Evolutionary conservation across 1,139 yeast genomes (phyloP), one percentile per base, ranked within the genome.

Genomic region (Debaryomyces robertsiae): DNA sequence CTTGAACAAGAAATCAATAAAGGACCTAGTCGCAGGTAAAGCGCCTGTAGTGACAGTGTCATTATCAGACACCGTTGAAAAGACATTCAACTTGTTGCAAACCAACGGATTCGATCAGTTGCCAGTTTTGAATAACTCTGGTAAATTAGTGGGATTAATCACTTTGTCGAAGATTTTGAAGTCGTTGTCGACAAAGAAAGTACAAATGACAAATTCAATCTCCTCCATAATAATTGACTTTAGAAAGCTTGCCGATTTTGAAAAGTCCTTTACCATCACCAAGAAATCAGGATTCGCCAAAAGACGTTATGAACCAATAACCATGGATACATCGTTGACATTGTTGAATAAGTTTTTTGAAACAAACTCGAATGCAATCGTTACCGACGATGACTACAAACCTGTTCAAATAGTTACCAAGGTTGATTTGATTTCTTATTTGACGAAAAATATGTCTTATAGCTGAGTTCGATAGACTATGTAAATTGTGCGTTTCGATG

Each of bases 321-420:
- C 88, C 27, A 76, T 81, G 49, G 76, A 78, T 45, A 84, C 95
- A 19, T 76, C 84, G 41, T 73, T 88, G 57, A 62, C 77, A 33
- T 83, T 84, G 46, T 75, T 88, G 63, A 85, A 84, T 70, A 77
- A 79, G 55, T 88, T 88, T 66, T 88, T 88, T 54, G 96, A 88
- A 70, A 86, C 84, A 58, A 83, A 87, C 66, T 86, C 95, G 9
- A 83, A 88, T 54, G 95, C 95, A 27, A 80, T 88, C 54, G 86
- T 88, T 46, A 87, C 95, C 39, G 93, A 84, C 57, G 65, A 61
- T 6, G 82, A 79, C 18, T 74, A 79, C 58, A 83, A 77, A 59
- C 95, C 95, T 38, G 77, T 85, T 37, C 94, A 88, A 61, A 84
- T 88, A 46, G 95, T 87, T 45, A 87, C 95, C 49, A 88, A 88